Evolutionary conservation across 1,284 basidiomycete genomes (phyloP), one percentile per base, ranked within the genome.

Genomic region (Fomitopsis schrenkii): DNA sequence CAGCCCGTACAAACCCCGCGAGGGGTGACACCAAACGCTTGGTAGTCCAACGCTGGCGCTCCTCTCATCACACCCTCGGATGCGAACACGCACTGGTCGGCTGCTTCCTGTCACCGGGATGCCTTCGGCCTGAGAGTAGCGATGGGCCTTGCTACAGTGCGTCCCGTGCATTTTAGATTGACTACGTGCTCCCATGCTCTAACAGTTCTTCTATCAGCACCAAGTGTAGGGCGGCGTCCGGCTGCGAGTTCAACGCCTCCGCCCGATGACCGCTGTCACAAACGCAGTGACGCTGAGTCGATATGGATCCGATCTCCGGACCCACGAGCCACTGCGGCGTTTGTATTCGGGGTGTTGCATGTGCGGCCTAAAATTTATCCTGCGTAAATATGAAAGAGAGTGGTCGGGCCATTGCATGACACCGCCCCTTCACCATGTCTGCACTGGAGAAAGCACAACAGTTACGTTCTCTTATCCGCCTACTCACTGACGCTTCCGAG

Each of bases 401-500:
- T 22, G 22, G 28, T 50, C 35, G 28, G 28, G 14, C 26, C 48
- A 50, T 50, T 50, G 10, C 33, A 5, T 26, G 28, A 45, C 33
- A 10, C 40, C 19, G 41, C 44, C 44, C 33, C 44, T n/a, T 26
- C 35, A 46, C 17, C 15, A 61, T 61, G 60, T 61, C 60, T 48
- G 41, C 30, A 8, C 4, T 46, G 45, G 60, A 54, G 22, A 57
- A 40, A 26, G 60, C 54, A 28, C 48, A 55, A 38, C 33, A 60
- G 19, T 30, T 63, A 33, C 62, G 59, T 42, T 48, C 59, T 12
- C 45, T 60, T 17, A 26, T 63, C 22, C 52, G 59, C 35, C 33
- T 60, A 28, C 44, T 63, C 28, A 58, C 55, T 15, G 55, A 58
- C 15, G 59, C 62, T 17, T 58, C 62, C 17, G 59, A 63, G 41